phyloP scores from a whole-genome alignment of 495 filamentous ascomycete genomes.

The Aspergillus affinis region DNA sequence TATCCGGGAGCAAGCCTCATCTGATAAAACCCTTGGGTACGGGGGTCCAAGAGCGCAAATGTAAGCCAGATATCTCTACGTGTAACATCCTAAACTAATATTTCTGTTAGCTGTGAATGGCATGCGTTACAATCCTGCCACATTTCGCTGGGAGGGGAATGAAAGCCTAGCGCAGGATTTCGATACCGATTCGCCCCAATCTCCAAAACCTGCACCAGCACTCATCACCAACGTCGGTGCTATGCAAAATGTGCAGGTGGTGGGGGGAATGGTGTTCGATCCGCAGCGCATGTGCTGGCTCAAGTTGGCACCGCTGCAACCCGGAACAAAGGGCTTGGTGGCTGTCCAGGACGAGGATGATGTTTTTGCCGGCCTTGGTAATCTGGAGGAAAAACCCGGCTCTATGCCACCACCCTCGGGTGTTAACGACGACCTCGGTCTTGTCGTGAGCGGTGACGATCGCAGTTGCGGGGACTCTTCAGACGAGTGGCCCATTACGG shows the following conservation, averaged over 20 bases:
- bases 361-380: constrained; percentile 76
- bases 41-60: constrained; percentile 60
- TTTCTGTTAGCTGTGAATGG: constrained; percentile 70
- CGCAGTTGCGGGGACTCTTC: constrained; percentile 49
- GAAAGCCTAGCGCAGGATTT: constrained; percentile 80
- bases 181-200: constrained; percentile 53
- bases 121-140: constrained; percentile 88
- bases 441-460: constrained; percentile 48
- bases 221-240: constrained; percentile 85
- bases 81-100: constrained; percentile 13
- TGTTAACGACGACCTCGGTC: constrained; percentile 32
- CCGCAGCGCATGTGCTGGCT: constrained; percentile 95
- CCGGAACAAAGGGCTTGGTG: constrained; percentile 27
- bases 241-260: constrained; percentile 76
- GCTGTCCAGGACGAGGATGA: constrained; percentile 60
- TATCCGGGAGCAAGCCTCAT: constrained; percentile 60
- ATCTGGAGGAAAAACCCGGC: constrained; percentile 59
- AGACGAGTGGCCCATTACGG: constrained; percentile 82
- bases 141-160: constrained; percentile 93
- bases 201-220: constrained; percentile 74
- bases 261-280: constrained; percentile 96
- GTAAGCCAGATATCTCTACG: constrained; percentile 47
- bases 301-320: constrained; percentile 56
- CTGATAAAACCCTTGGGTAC: constrained; percentile 71
- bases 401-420: constrained; percentile 28